Base-by-base conservation (phyloP, 2,329 filamentous ascomycete species). In the Aspergillus jensenii region DNA sequence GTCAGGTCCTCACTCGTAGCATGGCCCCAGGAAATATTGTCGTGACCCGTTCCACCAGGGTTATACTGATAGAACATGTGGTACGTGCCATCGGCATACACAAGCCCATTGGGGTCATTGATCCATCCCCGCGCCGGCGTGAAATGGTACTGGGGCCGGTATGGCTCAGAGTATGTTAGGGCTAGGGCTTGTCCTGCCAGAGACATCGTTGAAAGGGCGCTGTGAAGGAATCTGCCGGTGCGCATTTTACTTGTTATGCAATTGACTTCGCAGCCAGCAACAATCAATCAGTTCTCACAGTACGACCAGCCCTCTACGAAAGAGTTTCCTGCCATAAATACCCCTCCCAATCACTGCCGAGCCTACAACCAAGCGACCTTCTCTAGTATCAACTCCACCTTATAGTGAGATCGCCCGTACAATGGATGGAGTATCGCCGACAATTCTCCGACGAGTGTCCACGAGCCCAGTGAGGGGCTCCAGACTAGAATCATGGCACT, bases 11-110 rank as follows among this genome's bases (percentile, higher is more conserved):
- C 74, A 55, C 79, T 83, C 3, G 76, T 81, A 5, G 81, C 81
- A 61, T 84, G 79, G 2, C 82, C 83, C 80, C 78, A 81, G 17
- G 71, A 74, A 52, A 80, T 75, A 60, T 76, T 70, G 6, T 71
- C 74, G 76, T 76, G 79, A 40, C 70, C 67, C 33, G 66, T 71
- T 0, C 68, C 71, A 8, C 71, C 68, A 1, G 76, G 75, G 39
- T 78, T 78, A 67, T 74, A 83, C 66, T 85, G 82, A 65, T 81
- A 84, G 64, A 80, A 80, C 7, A 84, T 63, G 61, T 84, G 82
- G 58, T 84, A 85, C 1, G 41, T 57, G 2, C 53, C 57, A 31
- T 54, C 45, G 9, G 14, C 48, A 19, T 59, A 55, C 2, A 61
- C 14, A 6, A 63, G 52, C 3, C 61, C 59, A 40, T 59, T 61